phyloP scores from a whole-genome alignment of 495 filamentous ascomycete species.

The Aspergillus cavernicola region DNA sequence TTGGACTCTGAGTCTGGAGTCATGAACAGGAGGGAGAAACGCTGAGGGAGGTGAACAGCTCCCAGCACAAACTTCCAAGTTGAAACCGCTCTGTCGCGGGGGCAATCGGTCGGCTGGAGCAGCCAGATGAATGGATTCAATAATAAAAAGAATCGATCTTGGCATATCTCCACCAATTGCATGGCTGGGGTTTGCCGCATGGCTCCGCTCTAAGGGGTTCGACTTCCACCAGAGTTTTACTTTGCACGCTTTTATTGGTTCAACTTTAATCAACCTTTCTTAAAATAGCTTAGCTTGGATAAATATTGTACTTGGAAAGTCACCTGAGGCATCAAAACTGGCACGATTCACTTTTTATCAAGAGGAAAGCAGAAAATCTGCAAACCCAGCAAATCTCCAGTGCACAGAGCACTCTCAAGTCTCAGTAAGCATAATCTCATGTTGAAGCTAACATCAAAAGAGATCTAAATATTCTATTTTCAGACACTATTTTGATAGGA shows the following conservation, averaged over 20 bases:
- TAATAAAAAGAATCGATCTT: neutral
- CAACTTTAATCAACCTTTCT: conserved; percentile 1
- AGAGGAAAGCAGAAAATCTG: no score
- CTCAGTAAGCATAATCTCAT: no score
- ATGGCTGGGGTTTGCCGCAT: conserved; percentile 2
- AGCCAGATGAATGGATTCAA: neutral
- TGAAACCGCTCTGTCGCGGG: conserved; percentile 13
- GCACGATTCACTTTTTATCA: neutral
- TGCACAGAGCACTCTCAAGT: no score
- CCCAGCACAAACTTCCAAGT: no score
- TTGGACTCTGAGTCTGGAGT: no score
- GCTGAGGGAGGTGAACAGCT: neutral
- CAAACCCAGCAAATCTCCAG: no score
- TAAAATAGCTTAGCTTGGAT: neutral
- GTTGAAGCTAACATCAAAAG: no score
- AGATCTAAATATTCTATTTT: no score
- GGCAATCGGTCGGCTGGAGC: conserved; percentile 17
- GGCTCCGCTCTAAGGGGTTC: conserved; percentile 1
- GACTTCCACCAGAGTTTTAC: neutral
- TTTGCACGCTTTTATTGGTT: neutral
- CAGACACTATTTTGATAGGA: no score
- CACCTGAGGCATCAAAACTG: conserved; percentile 3
- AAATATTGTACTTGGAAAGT: neutral
- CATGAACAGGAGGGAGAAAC: no score
- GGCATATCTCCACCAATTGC: conserved; percentile 12